phyloP scores from a whole-genome alignment of 495 filamentous ascomycete genomes.

The Aspergillus ellipticus region DNA sequence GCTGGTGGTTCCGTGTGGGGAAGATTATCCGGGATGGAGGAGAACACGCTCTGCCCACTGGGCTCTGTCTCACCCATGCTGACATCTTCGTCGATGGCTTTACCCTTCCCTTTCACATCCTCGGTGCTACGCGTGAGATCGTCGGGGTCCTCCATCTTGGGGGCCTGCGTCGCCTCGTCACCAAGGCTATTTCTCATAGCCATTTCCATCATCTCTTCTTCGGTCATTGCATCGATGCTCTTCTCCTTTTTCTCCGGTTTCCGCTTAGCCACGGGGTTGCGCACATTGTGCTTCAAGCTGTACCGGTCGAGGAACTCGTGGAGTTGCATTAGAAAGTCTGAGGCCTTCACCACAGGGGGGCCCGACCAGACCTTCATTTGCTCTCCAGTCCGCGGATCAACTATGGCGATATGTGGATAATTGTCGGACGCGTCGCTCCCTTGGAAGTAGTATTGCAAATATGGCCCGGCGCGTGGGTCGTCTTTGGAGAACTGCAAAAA shows the following conservation, averaged over 20 bases:
- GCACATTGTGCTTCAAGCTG: conserved; percentile 78
- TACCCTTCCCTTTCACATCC: conserved; percentile 64
- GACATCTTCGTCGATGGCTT: conserved; percentile 42
- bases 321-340: conserved; percentile 85
- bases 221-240: conserved; percentile 83
- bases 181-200: conserved; percentile 83
- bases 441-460: conserved; percentile 87
- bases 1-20: conserved; percentile 74
- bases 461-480: conserved; percentile 69
- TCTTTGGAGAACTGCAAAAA: conserved; percentile 90
- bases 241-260: conserved; percentile 70
- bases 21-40: conserved; percentile 61
- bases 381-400: conserved; percentile 93
- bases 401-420: conserved; percentile 92
- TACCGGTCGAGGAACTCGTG: conserved; percentile 96
- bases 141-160: conserved; percentile 68
- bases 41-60: conserved; percentile 44
- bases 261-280: conserved; percentile 84
- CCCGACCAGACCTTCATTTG: conserved; percentile 97
- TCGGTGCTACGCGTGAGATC: conserved; percentile 66
- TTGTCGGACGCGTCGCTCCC: conserved; percentile 66
- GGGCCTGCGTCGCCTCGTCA: conserved; percentile 27
- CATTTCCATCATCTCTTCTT: conserved; percentile 94
- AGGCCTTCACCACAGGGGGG: conserved; percentile 65
- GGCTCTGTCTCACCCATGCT: conserved; percentile 27